Percentiles rank a stretch among this genome's conserved stretches.
These are phyloP conservation scores for Falciphora oryzae DNA, from an alignment of 2,329 filamentous ascomycete genomes.

Conservation along the genomic window DNA sequence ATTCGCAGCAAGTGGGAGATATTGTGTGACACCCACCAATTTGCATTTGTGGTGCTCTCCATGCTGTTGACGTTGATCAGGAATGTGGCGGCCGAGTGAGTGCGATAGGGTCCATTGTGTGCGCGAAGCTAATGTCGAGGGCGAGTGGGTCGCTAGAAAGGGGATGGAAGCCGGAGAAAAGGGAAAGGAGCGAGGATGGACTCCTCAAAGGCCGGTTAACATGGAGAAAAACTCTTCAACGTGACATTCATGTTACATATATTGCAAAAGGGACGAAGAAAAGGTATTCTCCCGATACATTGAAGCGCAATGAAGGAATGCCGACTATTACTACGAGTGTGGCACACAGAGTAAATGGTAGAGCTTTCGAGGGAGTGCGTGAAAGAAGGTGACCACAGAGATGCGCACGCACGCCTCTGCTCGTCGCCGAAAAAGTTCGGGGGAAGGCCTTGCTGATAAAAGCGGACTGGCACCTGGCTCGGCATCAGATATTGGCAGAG, in stretches of 20 bases:
- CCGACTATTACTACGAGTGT: too few relatives aligned
- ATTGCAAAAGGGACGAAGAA: too few relatives aligned
- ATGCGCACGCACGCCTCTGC: neutral
- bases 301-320: neutral
- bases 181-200: neutral
- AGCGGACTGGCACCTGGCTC: neutral
- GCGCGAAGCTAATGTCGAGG: neutral
- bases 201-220: neutral
- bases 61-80: neutral
- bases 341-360: neutral
- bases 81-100: neutral
- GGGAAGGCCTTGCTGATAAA: slow-evolving; percentile 1
- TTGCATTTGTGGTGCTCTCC: neutral
- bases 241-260: too few relatives aligned
- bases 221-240: too few relatives aligned
- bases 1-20: too few relatives aligned
- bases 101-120: neutral
- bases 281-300: too few relatives aligned
- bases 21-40: neutral
- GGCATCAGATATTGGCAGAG: slow-evolving; percentile 4
- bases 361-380: too few relatives aligned
- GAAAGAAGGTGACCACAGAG: neutral
- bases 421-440: neutral
- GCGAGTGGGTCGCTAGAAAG: neutral
- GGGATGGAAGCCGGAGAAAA: neutral